These are phyloP conservation scores for Xylariaceae sp. DNA, from an alignment of 2,329 filamentous ascomycete genomes.

Conservation along the genomic window DNA sequence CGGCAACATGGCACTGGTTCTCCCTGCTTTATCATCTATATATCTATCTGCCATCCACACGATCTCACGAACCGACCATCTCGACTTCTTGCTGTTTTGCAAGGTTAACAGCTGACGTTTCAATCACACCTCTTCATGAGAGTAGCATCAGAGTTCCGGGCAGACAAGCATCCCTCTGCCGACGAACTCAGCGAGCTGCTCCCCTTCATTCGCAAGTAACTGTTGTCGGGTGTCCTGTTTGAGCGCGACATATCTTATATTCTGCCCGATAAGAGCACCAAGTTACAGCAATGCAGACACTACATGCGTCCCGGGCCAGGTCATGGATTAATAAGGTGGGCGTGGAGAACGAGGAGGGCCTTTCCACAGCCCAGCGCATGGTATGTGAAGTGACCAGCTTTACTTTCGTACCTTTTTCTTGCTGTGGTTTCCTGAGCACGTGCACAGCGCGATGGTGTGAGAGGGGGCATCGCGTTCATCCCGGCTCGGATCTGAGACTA, in stretches of 20 bases:
- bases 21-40: not conserved
- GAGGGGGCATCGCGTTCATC: not conserved
- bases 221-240: not conserved
- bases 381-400: constrained; percentile 34
- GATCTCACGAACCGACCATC: not conserved
- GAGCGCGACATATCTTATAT: not conserved
- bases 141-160: not conserved
- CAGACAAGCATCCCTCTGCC: not conserved
- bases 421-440: constrained; percentile 5
- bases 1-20: not conserved
- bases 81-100: not conserved
- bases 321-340: constrained; percentile 56
- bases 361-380: constrained; percentile 77
- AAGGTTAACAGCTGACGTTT: not conserved
- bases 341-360: constrained; percentile 68
- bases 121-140: not conserved
- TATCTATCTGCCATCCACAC: not conserved
- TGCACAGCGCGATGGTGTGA: constrained; percentile 4
- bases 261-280: not conserved
- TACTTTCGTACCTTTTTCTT: not conserved
- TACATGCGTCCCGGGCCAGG: constrained; percentile 36
- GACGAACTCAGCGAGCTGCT: not conserved
- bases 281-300: constrained; percentile 29
- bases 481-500: constrained; percentile 9
- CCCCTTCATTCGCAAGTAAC: not conserved